These are phyloP conservation scores for Puccinia polysora DNA, from an alignment of 1,284 basidiomycete genomes.

Conservation along the genomic window DNA sequence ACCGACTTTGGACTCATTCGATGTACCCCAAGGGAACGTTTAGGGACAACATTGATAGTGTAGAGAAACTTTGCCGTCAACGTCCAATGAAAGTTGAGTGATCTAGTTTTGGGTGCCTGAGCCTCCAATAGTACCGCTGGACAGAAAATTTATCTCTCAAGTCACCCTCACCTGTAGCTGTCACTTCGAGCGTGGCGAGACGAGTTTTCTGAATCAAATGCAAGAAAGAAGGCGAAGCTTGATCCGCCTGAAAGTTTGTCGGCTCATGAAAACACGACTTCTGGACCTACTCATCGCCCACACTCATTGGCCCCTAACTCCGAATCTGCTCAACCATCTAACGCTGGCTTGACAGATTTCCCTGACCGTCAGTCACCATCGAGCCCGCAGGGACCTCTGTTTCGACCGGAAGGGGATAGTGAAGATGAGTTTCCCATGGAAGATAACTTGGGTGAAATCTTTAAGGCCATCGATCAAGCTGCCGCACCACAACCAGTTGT, in stretches of 20 bases:
- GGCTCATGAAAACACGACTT: too few relatives aligned
- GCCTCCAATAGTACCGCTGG: too few relatives aligned
- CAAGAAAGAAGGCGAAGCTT: too few relatives aligned
- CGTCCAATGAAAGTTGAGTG: slow-evolving; percentile 68
- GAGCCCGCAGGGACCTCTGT: not conserved
- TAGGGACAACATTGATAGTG: slow-evolving; percentile 69
- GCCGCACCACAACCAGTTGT: not conserved
- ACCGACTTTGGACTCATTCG: slow-evolving; percentile 86
- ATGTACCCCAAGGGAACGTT: slow-evolving; percentile 83
- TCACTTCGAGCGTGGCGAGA: too few relatives aligned
- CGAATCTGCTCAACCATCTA: not conserved
- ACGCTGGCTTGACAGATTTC: not conserved
- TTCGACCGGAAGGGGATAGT: slow-evolving; percentile 9
- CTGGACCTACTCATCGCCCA: too few relatives aligned
- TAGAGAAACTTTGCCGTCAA: slow-evolving; percentile 79
- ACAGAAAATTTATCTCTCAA: too few relatives aligned
- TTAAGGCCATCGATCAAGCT: not conserved
- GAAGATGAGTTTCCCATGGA: not conserved
- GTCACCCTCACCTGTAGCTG: too few relatives aligned
- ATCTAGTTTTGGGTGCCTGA: not conserved
- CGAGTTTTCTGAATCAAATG: too few relatives aligned
- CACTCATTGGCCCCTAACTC: not conserved
- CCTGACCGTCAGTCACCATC: not conserved
- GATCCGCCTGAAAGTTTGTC: too few relatives aligned
- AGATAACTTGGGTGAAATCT: not conserved